These are phyloP conservation scores for Melanogaster broomeanus DNA, from an alignment of 768 basidiomycete species.

Conservation along the genomic window DNA sequence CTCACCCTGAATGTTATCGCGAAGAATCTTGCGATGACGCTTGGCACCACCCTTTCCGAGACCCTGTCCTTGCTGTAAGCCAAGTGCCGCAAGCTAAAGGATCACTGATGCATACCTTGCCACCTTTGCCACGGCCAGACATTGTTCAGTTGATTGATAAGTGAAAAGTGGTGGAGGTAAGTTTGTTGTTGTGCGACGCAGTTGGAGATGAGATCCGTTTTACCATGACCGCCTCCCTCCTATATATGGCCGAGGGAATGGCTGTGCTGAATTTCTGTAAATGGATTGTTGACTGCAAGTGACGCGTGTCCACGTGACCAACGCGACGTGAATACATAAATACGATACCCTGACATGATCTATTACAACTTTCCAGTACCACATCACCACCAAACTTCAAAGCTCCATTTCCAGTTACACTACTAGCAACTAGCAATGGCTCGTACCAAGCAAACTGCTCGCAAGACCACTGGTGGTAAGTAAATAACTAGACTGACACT, in stretches of 20 bases:
- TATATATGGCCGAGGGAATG: conserved; percentile 26
- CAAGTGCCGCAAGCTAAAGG: neutral
- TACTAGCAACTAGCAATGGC: conserved; percentile 52
- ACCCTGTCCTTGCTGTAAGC: conserved; percentile 47
- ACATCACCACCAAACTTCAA: conserved; percentile 6
- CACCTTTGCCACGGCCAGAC: conserved; percentile 98
- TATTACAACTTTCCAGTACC: no score
- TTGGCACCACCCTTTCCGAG: conserved; percentile 97
- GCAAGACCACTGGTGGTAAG: conserved; percentile 75
- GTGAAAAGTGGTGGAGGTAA: conserved; percentile 17
- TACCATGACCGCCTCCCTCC: no score
- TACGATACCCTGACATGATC: conserved; percentile 9
- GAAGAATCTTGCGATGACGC: conserved; percentile 95
- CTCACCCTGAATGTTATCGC: conserved; percentile 72
- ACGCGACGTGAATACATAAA: conserved; percentile 28
- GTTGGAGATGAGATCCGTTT: no score
- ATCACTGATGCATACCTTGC: conserved; percentile 55
- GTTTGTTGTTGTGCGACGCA: conserved; percentile 7
- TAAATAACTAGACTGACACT: neutral
- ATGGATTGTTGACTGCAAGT: conserved; percentile 14
- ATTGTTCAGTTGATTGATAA: conserved; percentile 40
- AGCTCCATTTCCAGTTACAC: neutral
- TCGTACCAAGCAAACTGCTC: conserved; percentile 78
- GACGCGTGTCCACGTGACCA: conserved; percentile 27
- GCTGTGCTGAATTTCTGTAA: conserved; percentile 31